Base-by-base conservation (phyloP, 345 rosid species). In the Syzygium grande region DNA sequence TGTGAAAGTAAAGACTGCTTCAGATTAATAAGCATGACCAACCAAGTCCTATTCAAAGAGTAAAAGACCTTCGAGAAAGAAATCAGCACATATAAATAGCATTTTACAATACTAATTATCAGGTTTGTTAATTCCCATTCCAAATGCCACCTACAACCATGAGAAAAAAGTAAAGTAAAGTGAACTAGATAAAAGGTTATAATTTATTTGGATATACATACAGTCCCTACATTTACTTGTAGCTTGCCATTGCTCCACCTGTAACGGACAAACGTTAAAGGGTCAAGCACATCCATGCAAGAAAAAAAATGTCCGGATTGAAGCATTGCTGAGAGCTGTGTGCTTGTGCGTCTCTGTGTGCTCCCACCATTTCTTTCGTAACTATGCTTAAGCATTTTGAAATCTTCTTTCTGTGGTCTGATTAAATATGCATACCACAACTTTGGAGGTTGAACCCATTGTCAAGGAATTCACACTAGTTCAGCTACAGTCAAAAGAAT, bases 101-200 rank as follows among this genome's bases (percentile, higher is more conserved):
- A 68, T 34, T 68, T 68, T 34, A 46, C 79, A 68, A 30, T 17
- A 92, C 95, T 91, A 87, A 96, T 99, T 99, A 94, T 97, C 99
- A 80, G 99, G 99, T 90, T 97, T 97, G 94, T 97, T 97, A 92
- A 97, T 96, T 90, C 99, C 99, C 99, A 97, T 97, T 30, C 99
- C 99, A 94, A 97, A 97, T 52, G 99, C 99, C 90, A 97, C 99
- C 99, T 97, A 92, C 43, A 86, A 90, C 49, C 51, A 86, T 21
- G 86, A 85, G 84, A 52, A n/a, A n/a, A n/a, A n/a, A n/a, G n/a
- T n/a, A n/a, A n/a, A 21, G 49, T 58, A 15, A 23, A n/a, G 53
- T 86, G 80, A 88, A 46, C 87, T 41, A 78, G 34, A 52, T 52
- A 46, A 53, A 34, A 55, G 27, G 53, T 83, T 51, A 87, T 21